Evolutionary conservation across 805 yeast species (phyloP), one percentile per base, ranked within the genome.

Genomic region (Nakazawaea peltata): DNA sequence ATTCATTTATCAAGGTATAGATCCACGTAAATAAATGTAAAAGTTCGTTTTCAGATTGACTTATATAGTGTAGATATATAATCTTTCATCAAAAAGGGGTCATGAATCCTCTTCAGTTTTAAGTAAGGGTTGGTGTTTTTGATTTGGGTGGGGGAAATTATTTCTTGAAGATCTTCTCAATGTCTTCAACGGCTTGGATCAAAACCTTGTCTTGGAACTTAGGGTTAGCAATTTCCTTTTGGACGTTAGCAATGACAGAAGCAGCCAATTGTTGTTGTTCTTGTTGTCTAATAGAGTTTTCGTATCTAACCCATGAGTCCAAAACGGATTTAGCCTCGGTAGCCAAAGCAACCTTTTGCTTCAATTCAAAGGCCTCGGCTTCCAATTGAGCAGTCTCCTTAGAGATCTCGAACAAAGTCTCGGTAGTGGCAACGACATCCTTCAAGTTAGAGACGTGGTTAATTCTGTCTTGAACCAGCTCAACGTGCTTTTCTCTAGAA

Each of bases 241-340:
- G 77, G 54, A 90, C 92, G 71, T 85, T 87, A 37, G 87, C 69
- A 59, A 87, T 83, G 46, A 92, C 95, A 40, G 87, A 55, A 56
- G 82, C 67, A 49, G 94, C 77, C 54, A 92, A 78, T 65, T 85
- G 95, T 65, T 79, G 74, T 74, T 92, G 98, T 74, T 92, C 95
- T 57, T 77, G 67, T 71, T 86, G 95, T 71, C 97, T 90, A 49
- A 88, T 92, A 60, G 86, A 87, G 49, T 85, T 81, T 73, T 92
- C 98, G 66, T 83, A 84, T 77, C 97, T 85, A 53, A 88, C 97
- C 98, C 98, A 92, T 12, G 97, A 86, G 68, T 92, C 98, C 59
- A 92, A 77, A 42, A 90, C 95, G 40, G 92, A 68, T 71, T 83
- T 87, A 56, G 97, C 97, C 72, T 87, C 95, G 44, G 69, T 51